phyloP scores from a whole-genome alignment of 2,329 filamentous ascomycete genomes.

The Claviceps quebecensis region DNA sequence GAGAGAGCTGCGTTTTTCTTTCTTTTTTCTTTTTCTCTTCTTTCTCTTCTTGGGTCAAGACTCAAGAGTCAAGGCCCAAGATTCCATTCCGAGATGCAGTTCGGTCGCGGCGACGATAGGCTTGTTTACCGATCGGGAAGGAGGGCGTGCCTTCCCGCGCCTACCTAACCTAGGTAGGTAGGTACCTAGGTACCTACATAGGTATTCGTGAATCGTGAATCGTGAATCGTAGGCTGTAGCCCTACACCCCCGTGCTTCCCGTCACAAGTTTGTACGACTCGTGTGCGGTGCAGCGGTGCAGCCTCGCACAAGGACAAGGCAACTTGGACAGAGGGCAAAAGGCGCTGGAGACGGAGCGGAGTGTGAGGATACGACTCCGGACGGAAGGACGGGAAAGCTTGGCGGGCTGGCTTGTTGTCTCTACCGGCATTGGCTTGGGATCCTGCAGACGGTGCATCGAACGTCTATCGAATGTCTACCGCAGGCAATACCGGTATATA shows the following conservation, averaged over 20 bases:
- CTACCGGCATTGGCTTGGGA: too few species aligned
- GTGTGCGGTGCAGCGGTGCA: neutral
- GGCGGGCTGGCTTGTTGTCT: too few species aligned
- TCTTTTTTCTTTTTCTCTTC: too few species aligned
- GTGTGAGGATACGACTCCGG: too few species aligned
- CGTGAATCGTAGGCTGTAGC: neutral
- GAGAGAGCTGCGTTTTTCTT: too few species aligned
- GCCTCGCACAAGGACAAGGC: neutral
- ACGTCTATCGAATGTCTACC: too few species aligned
- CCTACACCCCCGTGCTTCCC: too few species aligned
- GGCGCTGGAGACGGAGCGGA: too few species aligned
- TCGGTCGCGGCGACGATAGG: neutral
- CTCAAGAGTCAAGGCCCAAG: neutral
- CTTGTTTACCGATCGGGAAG: conserved; percentile 1
- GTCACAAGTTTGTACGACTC: neutral
- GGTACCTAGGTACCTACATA: neutral
- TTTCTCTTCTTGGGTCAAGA: neutral
- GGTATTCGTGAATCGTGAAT: neutral
- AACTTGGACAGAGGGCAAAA: neutral
- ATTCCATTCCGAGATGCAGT: neutral
- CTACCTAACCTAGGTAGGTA: neutral
- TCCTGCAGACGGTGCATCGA: too few species aligned
- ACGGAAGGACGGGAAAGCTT: too few species aligned
- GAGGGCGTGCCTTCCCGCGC: neutral
- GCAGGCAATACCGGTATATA: too few species aligned